Evolutionary conservation across 2,329 filamentous ascomycete genomes (phyloP).

Genomic region (Decorospora gaudefroyi): DNA sequence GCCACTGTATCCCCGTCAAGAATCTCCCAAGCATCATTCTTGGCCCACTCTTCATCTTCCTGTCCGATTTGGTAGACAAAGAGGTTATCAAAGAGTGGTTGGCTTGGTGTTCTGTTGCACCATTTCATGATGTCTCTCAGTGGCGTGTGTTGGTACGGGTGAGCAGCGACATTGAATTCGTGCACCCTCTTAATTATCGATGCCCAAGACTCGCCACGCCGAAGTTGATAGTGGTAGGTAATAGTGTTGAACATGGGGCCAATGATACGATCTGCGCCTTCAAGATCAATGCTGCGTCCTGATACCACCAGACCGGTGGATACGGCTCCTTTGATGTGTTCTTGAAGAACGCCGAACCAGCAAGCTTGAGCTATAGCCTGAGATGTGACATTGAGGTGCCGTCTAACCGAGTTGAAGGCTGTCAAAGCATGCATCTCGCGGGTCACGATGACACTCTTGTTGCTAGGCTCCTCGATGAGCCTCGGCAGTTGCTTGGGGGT

Average conservation of each 20-base stretch:
- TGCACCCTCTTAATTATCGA: conserved; percentile 68
- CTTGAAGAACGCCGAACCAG: conserved; percentile 68
- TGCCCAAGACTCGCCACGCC: conserved; percentile 59
- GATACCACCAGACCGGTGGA: conserved; percentile 77
- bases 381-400: conserved; percentile 70
- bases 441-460: conserved; percentile 28
- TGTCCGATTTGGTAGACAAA: conserved; percentile 74
- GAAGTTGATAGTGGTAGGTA: conserved; percentile 64
- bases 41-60: conserved; percentile 22
- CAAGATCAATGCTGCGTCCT: conserved; percentile 72
- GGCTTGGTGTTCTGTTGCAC: conserved; percentile 61
- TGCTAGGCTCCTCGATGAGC: conserved; percentile 24
- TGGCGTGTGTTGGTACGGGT: conserved; percentile 78
- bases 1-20: conserved; percentile 51
- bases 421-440: conserved; percentile 55
- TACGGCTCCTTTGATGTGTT: conserved; percentile 53
- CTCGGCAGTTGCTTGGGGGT: conserved; percentile 36
- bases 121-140: conserved; percentile 81
- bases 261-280: conserved; percentile 67
- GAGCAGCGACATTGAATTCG: conserved; percentile 66
- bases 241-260: conserved; percentile 92
- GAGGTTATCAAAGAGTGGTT: conserved; percentile 70
- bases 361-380: conserved; percentile 77
- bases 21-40: conserved; percentile 58
- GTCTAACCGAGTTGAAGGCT: conserved; percentile 54